Base-by-base conservation (phyloP, 2,329 filamentous ascomycete genomes). In the Ophiostoma sp. region DNA sequence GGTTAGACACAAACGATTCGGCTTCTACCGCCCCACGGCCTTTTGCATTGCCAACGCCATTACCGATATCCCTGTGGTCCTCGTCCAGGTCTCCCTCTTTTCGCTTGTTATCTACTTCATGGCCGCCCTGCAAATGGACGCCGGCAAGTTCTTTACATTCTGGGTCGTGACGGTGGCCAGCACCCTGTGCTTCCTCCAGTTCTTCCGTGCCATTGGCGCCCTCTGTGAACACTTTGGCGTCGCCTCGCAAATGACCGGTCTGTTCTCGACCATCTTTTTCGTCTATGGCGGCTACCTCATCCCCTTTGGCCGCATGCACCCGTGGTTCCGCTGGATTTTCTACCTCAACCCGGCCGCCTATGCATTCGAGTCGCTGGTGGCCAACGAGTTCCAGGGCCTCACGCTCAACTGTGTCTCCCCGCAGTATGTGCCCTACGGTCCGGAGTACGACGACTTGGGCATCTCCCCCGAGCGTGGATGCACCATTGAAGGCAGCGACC, bases 101-200 rank as follows among this genome's bases (percentile, higher is more conserved):
- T 92, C 92, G 75, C 66, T 93, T 52, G 87, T 91, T 22, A 84
- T 95, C 50, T 95, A 95, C 83, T 95, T 94, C 81, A 91, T 95
- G 90, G 88, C 90, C 0, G 89, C 91, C 69, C 84, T 95, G 1
- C 86, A 90, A 71, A 84, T 90, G 36, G 87, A 89, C 36, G 86
- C 91, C 0, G 90, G 89, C 59, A 86, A 91, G 31, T 92, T 92
- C 79, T 92, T 91, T 79, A 90, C 91, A 71, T 88, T 88, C 77
- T 86, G 88, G 74, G 80, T 92, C 0, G 89, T 92, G 75, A 86
- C 88, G 0, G 90, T 89, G 80, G 80, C 86, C 0, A 85, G 86
- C 15, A 90, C 86, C 0, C 84, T 91, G 74, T 82, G 83, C 22
- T 87, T 91, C 80, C 87, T 87, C 9, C 84, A 86, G 0, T 83